phyloP scores from a whole-genome alignment of 306 rosid genomes.

The Urtica urens region DNA sequence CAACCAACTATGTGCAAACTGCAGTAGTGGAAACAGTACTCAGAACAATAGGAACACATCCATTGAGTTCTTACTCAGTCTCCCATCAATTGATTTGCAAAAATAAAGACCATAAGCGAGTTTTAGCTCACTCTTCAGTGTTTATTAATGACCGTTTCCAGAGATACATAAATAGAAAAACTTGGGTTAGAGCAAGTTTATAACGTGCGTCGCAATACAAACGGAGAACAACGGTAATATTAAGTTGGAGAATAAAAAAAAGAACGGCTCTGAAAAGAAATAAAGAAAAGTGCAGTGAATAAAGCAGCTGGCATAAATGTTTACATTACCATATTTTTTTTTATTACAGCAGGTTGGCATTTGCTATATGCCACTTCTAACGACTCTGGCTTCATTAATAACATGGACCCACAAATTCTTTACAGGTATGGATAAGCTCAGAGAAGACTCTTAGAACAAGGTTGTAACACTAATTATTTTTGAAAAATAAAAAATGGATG shows the following conservation, averaged over 20 bases:
- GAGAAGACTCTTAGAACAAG: background rate
- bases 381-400: background rate
- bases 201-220: background rate
- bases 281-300: background rate
- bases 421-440: slow-evolving; percentile 3
- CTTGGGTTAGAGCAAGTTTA: too few species aligned
- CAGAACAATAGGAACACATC: too few species aligned
- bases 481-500: background rate
- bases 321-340: background rate
- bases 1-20: slow-evolving; percentile 79
- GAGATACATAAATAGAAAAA: too few species aligned
- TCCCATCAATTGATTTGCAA: too few species aligned
- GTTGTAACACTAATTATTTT: background rate
- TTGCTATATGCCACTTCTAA: slow-evolving; percentile 5
- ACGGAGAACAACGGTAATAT: background rate
- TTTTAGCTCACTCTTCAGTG: too few species aligned
- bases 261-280: background rate
- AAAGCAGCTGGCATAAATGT: slow-evolving; percentile 11
- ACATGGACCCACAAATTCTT: background rate
- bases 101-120: too few species aligned
- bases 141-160: too few species aligned
- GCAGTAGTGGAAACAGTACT: slow-evolving; percentile 18
- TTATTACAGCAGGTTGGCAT: slow-evolving; percentile 2
- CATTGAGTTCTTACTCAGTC: too few species aligned
- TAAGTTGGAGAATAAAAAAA: background rate